phyloP scores from a whole-genome alignment of 805 yeast genomes.

The Yamadazyma laniorum region DNA sequence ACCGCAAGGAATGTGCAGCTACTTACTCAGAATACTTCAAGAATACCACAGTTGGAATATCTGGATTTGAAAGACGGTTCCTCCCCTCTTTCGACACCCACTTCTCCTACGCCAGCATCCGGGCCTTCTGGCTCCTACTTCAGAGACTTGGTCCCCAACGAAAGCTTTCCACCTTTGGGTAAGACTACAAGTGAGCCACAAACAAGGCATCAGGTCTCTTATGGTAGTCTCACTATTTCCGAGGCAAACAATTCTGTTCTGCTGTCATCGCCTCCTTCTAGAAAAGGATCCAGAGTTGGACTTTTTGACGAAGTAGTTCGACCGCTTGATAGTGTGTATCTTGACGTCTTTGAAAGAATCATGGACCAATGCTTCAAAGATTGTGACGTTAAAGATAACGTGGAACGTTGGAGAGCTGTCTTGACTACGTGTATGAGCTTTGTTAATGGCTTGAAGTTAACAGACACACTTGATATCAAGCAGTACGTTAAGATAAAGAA shows the following conservation, averaged over 20 bases:
- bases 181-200: neutral
- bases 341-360: slow-evolving; percentile 49
- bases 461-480: slow-evolving; percentile 81
- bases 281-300: neutral
- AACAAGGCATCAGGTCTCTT: slow-evolving; percentile 10
- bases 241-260: slow-evolving; percentile 1
- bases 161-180: neutral
- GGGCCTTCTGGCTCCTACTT: slow-evolving; percentile 2
- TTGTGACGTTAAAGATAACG: slow-evolving; percentile 47
- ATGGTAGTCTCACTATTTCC: slow-evolving; percentile 8
- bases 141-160: slow-evolving; percentile 2
- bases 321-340: slow-evolving; percentile 18
- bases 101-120: slow-evolving; percentile 10
- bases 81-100: slow-evolving; percentile 23
- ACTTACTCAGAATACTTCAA: slow-evolving; percentile 20
- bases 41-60: slow-evolving; percentile 23
- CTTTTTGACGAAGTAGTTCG: slow-evolving; percentile 10
- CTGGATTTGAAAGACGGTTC: slow-evolving; percentile 3
- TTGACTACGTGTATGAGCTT: slow-evolving; percentile 51
- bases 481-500: slow-evolving; percentile 86
- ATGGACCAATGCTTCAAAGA: slow-evolving; percentile 62
- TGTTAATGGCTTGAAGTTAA: slow-evolving; percentile 59
- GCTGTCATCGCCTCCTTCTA: slow-evolving; percentile 3
- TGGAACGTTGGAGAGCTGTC: slow-evolving; percentile 57
- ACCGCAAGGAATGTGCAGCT: slow-evolving; percentile 28